These are phyloP conservation scores for Deakozyma indianensis DNA, from an alignment of 805 yeast genomes.

Conservation along the genomic window DNA sequence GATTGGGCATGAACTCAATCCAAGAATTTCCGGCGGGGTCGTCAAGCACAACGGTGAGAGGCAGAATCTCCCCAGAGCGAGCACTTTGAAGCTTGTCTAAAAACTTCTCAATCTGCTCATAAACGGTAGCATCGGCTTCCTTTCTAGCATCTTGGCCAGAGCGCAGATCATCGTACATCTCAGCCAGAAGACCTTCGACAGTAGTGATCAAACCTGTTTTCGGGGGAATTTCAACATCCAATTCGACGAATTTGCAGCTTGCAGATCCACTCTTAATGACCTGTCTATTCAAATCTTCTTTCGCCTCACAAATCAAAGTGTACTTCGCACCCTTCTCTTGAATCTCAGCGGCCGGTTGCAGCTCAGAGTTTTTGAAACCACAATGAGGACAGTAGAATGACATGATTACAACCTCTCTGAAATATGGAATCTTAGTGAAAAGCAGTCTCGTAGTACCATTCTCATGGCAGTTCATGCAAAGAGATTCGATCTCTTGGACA, in stretches of 20 bases:
- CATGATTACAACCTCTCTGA: constrained; percentile 83
- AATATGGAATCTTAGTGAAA: constrained; percentile 80
- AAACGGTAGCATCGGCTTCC: constrained; percentile 56
- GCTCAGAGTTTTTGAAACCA: constrained; percentile 76
- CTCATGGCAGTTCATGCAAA: constrained; percentile 91
- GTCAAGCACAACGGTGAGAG: constrained; percentile 65
- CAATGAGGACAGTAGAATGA: constrained; percentile 95
- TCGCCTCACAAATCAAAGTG: constrained; percentile 48
- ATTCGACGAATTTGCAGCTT: constrained; percentile 59
- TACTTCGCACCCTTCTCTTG: constrained; percentile 79
- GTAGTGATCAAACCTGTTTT: constrained; percentile 88
- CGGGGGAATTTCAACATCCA: constrained; percentile 91
- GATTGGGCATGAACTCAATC: constrained; percentile 81
- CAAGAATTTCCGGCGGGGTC: constrained; percentile 98
- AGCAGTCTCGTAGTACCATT: constrained; percentile 73
- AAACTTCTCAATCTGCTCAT: constrained; percentile 58
- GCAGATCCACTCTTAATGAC: constrained; percentile 86
- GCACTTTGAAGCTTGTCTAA: constrained; percentile 44
- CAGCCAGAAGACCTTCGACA: constrained; percentile 74
- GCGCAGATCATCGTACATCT: constrained; percentile 69
- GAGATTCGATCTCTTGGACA: constrained; percentile 85
- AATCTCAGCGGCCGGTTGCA: constrained; percentile 89
- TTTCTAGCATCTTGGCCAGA: constrained; percentile 74
- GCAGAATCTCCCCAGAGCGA: constrained; percentile 57
- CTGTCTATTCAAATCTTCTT: constrained; percentile 74